Base-by-base conservation (phyloP, 208 protist species). In the Trypanosoma platydactyli region DNA sequence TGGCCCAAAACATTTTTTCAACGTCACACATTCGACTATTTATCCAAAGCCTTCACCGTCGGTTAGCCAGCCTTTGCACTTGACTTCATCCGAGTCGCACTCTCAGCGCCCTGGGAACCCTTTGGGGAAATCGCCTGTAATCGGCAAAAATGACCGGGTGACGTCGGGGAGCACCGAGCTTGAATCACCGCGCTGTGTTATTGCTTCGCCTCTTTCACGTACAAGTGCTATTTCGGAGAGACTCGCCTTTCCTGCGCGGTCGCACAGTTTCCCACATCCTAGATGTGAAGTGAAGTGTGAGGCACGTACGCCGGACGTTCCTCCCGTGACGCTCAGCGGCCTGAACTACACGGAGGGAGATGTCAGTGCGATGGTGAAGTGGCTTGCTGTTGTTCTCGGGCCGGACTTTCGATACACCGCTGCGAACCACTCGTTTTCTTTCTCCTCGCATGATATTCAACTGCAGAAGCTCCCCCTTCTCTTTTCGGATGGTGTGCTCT, bases 401-500 rank as follows among this genome's bases (percentile, higher is more conserved):
- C 30, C 60, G 12, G 66, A 71, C 7, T 84, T 81, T 53, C 57
- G 45, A n/a, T 86, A 90, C 76, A 66, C 54, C 15, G 76, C 85
- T 40, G 74, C 78, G 27, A 85, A 91, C 64, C 52, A 51, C 13
- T 75, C 62, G 40, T 86, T 86, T 56, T 57, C 68, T 1, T 9
- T 73, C 73, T 45, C 70, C 64, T 54, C 40, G 51, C 30, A 53
- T 3, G 44, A 56, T 53, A 29, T 60, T 44, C 56, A 51, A 20
- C 22, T 69, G 16, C 30, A 59, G 41, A 53, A 76, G 13, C 76
- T 68, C 9, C 85, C 73, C 54, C 40, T 81, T 13, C 1, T 85
- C 38, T 92, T 94, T 52, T 90, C 84, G 5, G 84, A 94, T 51
- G 88, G 88, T 33, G 83, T 94, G 15, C 70, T 91, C 5, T 73